Percentiles rank a stretch among this genome's conserved stretches.
phyloP scores from a whole-genome alignment of 768 basidiomycete species.

The Trametes elegans region DNA sequence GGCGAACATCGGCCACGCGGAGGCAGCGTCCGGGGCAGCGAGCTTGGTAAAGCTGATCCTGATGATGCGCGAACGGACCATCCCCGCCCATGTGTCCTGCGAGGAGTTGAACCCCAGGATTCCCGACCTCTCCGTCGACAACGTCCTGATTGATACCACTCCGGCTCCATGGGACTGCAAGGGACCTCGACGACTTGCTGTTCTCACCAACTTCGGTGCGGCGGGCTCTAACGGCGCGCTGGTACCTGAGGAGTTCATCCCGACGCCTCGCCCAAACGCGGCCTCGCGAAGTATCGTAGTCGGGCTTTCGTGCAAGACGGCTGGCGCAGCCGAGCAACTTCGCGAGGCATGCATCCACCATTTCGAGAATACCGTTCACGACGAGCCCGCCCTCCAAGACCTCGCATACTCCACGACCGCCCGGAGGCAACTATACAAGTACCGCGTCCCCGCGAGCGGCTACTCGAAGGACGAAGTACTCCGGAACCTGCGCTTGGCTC shows the following conservation, averaged over 20 bases:
- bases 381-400: slow-evolving; percentile 38
- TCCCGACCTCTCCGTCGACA: slow-evolving; percentile 43
- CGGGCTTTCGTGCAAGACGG: slow-evolving; percentile 62
- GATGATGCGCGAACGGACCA: slow-evolving; percentile 55
- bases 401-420: slow-evolving; percentile 69
- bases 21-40: slow-evolving; percentile 72
- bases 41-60: slow-evolving; percentile 69
- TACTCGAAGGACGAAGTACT: slow-evolving; percentile 44
- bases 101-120: slow-evolving; percentile 56
- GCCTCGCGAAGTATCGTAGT: slow-evolving; percentile 39
- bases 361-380: slow-evolving; percentile 36
- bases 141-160: slow-evolving; percentile 45
- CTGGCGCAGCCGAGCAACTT: slow-evolving; percentile 43
- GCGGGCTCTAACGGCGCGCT: slow-evolving; percentile 68
- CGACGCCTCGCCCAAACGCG: background rate
- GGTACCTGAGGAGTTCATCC: slow-evolving; percentile 49
- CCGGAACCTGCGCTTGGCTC: slow-evolving; percentile 39
- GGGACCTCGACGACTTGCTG: slow-evolving; percentile 44
- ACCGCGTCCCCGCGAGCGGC: slow-evolving; percentile 52
- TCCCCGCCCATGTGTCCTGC: slow-evolving; percentile 62
- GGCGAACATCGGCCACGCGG: slow-evolving; percentile 72
- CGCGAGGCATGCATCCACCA: slow-evolving; percentile 47
- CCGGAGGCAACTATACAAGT: slow-evolving; percentile 53
- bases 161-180: slow-evolving; percentile 42
- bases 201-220: slow-evolving; percentile 77